Base-by-base conservation (phyloP, 2,329 filamentous ascomycete genomes). In the Aspergillus ochraceus region DNA sequence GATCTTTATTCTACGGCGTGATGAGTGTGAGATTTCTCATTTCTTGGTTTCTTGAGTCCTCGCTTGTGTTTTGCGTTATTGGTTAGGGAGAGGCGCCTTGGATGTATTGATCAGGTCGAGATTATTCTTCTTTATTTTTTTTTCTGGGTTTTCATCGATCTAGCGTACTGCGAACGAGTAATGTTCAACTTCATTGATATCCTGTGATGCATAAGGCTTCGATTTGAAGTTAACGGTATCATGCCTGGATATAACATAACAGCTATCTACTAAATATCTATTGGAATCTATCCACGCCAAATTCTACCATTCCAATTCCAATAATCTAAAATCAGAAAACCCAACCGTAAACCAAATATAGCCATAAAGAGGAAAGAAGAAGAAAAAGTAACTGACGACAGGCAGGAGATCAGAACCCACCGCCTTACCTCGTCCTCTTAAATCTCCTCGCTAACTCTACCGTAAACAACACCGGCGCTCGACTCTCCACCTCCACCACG, bases 381-480 rank as follows among this genome's bases (percentile, higher is more conserved):
- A 42, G 36, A n/a, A 6, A n/a, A 42, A 42, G 5, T 1, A 8
- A 42, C 4, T n/a, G 36, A 17, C n/a, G n/a, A n/a, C 5, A 17
- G 6, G 36, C 14, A 42, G 8, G 8, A 29, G 26, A 29, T 8
- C 26, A 19, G 32, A 36, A 5, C 11, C 32, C 32, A 11, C 32
- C 11, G 17, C 32, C 32, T n/a, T 57, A 63, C 17, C 57, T 36
- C 30, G 9, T 55, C 54, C 66, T 63, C 63, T 77, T 79, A 53
- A 80, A 70, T 59, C 70, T 70, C 39, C 64, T 64, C 22, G 76
- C 78, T 61, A 91, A 74, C 62, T 91, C 89, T 70, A 93, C 83
- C 1, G 91, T 93, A 73, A 94, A 92, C 36, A 94, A 70, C 3
- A 93, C 87, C 57, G 87, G 84, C 64, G 81, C 84, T 32, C 81